Evolutionary conservation across 768 basidiomycete species (phyloP).

Genomic region (Austroboletus eburneus): DNA sequence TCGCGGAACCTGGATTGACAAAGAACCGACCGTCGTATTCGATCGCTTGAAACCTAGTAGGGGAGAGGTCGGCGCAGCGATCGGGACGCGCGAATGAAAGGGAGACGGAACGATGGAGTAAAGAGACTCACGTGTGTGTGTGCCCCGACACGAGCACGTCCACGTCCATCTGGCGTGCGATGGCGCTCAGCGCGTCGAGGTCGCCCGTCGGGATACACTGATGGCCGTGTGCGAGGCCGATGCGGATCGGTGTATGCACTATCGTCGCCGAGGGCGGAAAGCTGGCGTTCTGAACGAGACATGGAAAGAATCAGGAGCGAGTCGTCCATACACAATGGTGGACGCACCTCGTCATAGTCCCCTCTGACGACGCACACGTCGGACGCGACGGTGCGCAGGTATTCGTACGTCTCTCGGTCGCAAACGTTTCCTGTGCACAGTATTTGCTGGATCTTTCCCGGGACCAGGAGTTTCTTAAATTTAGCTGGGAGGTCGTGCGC

Average conservation of each 20-base stretch:
- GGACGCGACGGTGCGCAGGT: constrained; percentile 87
- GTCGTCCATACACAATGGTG: too few species aligned
- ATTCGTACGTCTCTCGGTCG: constrained; percentile 96
- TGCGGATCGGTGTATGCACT: constrained; percentile 77
- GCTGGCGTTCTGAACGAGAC: constrained; percentile 45
- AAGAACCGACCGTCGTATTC: constrained; percentile 92
- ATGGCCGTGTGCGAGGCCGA: constrained; percentile 93
- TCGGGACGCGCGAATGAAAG: background rate
- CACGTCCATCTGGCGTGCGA: constrained; percentile 96
- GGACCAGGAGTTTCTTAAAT: constrained; percentile 94
- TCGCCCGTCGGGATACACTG: constrained; percentile 92
- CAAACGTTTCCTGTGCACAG: constrained; percentile 97
- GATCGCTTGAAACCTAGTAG: constrained; percentile 81
- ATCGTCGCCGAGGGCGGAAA: constrained; percentile 82
- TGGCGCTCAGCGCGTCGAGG: constrained; percentile 79
- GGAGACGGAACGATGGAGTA: background rate
- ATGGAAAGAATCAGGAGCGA: background rate
- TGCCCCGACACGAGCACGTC: constrained; percentile 93
- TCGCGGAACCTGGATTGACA: constrained; percentile 92
- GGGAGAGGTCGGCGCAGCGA: background rate
- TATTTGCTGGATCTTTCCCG: constrained; percentile 97
- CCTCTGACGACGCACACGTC: constrained; percentile 91
- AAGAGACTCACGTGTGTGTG: constrained; percentile 78
- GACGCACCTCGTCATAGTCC: constrained; percentile 88
- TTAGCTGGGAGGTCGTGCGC: constrained; percentile 89